Conservation (phyloP, 2,329 filamentous ascomycete genomes). For the Cadophora malorum region DNA sequence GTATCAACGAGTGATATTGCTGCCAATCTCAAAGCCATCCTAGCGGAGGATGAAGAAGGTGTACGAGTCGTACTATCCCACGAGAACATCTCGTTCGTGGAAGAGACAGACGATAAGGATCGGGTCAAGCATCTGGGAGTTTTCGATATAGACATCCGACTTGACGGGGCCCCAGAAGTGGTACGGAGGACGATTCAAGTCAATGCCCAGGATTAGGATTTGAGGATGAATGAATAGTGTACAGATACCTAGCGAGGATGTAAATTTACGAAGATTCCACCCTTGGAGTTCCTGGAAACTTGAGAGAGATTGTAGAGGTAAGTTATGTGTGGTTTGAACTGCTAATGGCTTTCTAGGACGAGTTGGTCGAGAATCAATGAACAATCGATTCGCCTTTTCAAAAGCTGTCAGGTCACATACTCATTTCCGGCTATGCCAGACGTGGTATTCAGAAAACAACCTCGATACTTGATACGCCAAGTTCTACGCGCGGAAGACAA, state of each 20-base stretch:
- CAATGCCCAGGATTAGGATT: constrained; percentile 45
- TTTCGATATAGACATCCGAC: constrained; percentile 57
- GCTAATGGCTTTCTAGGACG: background rate
- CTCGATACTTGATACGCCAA: background rate
- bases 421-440: background rate
- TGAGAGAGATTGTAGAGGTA: background rate
- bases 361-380: background rate
- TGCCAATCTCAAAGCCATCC: constrained; percentile 53
- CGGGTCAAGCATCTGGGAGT: constrained; percentile 59
- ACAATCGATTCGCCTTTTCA: background rate
- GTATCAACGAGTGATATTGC: constrained; percentile 60
- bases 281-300: background rate
- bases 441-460: background rate
- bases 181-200: constrained; percentile 52
- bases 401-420: background rate
- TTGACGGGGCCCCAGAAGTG: constrained; percentile 53
- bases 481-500: background rate
- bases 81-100: constrained; percentile 57
- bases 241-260: constrained; percentile 31
- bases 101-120: constrained; percentile 47
- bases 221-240: constrained; percentile 23
- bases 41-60: constrained; percentile 59
- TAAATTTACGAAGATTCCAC: constrained; percentile 31
- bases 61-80: constrained; percentile 55
- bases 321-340: background rate